These are phyloP conservation scores for Ascomycota sp. DNA, from an alignment of 2,329 filamentous ascomycete species.

Conservation along the genomic window DNA sequence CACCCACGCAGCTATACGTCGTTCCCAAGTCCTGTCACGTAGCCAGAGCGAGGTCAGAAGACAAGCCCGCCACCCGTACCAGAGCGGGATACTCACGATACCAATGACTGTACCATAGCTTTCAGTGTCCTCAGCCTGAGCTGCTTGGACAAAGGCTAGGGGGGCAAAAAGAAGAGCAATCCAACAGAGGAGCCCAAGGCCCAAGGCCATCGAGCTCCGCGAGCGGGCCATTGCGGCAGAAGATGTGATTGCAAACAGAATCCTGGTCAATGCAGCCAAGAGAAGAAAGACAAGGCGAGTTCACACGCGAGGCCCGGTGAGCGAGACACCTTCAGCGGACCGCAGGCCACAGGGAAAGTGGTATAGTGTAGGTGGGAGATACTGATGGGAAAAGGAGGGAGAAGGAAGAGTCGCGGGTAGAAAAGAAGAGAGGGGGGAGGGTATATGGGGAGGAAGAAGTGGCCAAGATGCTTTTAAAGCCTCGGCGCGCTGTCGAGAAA, in stretches of 20 bases:
- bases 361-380: no score
- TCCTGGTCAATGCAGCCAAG: no score
- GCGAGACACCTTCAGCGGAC: no score
- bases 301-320: no score
- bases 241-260: no score
- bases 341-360: no score
- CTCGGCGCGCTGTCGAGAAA: constrained; percentile 10
- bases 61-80: not conserved
- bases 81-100: constrained; percentile 40
- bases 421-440: constrained; percentile 7
- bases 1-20: constrained; percentile 76
- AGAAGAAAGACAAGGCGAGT: no score
- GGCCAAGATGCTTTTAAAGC: constrained; percentile 12
- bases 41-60: constrained; percentile 1
- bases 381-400: no score
- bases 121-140: constrained; percentile 51
- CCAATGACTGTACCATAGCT: constrained; percentile 80
- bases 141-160: constrained; percentile 65
- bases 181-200: constrained; percentile 82
- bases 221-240: constrained; percentile 30
- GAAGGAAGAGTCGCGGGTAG: constrained; percentile 5
- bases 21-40: constrained; percentile 54
- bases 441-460: constrained; percentile 10
- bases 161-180: constrained; percentile 77
- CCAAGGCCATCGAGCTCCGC: constrained; percentile 49